Percentiles rank a stretch among this genome's conserved stretches.
Conservation (phyloP, 2,329 filamentous ascomycete genomes). For the Calycina marina region DNA sequence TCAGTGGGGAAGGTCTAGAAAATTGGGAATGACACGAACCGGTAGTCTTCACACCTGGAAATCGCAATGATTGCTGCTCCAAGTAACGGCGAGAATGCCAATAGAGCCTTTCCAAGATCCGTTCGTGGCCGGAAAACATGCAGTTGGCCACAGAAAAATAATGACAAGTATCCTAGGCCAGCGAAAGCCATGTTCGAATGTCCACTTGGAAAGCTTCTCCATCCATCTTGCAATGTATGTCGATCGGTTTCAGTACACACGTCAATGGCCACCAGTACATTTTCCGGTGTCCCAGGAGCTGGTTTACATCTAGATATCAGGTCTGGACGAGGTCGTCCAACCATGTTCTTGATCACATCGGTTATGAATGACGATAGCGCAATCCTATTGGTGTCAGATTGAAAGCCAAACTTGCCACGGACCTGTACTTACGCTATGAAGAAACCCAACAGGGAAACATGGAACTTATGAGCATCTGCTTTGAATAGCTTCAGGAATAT, state of each 20-base stretch:
- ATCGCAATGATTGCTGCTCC: constrained; percentile 55
- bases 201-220: constrained; percentile 70
- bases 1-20: not conserved
- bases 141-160: constrained; percentile 56
- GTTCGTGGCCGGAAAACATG: constrained; percentile 33
- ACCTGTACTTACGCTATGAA: constrained; percentile 37
- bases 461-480: constrained; percentile 61
- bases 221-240: constrained; percentile 65
- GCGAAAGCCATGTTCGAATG: constrained; percentile 70
- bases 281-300: constrained; percentile 28
- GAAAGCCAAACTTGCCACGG: not conserved
- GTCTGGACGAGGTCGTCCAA: constrained; percentile 63
- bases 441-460: constrained; percentile 73
- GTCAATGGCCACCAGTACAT: constrained; percentile 44
- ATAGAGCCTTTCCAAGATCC: constrained; percentile 39
- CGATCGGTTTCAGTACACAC: constrained; percentile 60
- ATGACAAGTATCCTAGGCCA: constrained; percentile 58
- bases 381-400: constrained; percentile 26
- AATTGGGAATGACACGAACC: constrained; percentile 19
- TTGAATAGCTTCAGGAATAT: constrained; percentile 47
- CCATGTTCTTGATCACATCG: constrained; percentile 73
- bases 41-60: constrained; percentile 53
- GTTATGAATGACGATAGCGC: constrained; percentile 72
- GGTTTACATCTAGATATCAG: constrained; percentile 80
- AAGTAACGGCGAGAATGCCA: constrained; percentile 43